Evolutionary conservation across 331 rosid species (phyloP).

Genomic region (Quercus lobata): DNA sequence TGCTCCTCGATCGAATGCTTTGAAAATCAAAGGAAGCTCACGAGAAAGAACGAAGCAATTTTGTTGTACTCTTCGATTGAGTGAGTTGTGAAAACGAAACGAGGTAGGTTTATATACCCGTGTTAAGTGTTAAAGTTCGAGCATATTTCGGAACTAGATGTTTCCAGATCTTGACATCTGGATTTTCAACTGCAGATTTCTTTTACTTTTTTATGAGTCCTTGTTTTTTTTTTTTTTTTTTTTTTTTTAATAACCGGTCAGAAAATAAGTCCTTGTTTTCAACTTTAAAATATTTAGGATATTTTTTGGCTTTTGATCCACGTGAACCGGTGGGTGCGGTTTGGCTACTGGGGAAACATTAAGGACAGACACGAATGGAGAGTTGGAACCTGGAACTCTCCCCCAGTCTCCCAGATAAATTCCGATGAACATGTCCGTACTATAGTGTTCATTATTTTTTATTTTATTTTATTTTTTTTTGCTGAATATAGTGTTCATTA

Average conservation of each 20-base stretch:
- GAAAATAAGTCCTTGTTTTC: neutral
- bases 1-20: constrained; percentile 14
- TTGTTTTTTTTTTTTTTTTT: too few species aligned
- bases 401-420: too few species aligned
- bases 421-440: too few species aligned
- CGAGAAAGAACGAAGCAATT: neutral
- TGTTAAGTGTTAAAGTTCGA: constrained; percentile 30
- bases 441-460: too few species aligned
- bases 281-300: neutral
- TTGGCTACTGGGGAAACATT: too few species aligned
- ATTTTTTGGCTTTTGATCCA: neutral
- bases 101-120: constrained; percentile 32
- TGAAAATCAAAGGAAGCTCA: neutral
- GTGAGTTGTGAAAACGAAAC: neutral
- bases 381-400: too few species aligned
- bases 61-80: neutral
- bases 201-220: neutral
- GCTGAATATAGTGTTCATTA: too few species aligned
- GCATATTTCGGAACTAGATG: constrained; percentile 12
- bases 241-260: too few species aligned
- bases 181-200: neutral
- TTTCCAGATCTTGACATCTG: constrained; percentile 40
- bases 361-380: too few species aligned
- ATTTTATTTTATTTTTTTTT: too few species aligned
- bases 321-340: neutral